Evolutionary conservation across 257 asterid species (phyloP), one percentile per base, ranked within the genome.

Genomic region (Solanum paucissectum): DNA sequence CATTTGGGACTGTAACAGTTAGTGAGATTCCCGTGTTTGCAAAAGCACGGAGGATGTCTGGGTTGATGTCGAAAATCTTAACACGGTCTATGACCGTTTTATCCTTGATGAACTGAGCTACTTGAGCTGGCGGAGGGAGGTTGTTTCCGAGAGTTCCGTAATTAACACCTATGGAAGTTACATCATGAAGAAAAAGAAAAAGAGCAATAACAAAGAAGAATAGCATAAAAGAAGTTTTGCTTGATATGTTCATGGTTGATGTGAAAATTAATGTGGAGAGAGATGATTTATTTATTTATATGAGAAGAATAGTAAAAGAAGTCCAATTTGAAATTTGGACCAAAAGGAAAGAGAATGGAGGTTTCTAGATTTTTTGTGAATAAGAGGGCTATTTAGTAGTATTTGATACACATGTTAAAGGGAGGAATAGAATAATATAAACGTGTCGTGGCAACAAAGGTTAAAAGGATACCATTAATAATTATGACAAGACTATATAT

Each of bases 71-170:
- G 83, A 95, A 97, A 69, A 95, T 90, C 25, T 97, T 97, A 16
- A 97, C 88, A 6, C 95, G 93, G 92, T 97, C 99, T 86, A 97
- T 97, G 81, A 88, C 87, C 7, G 99, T 97, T 16, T 89, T 90
- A 0, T 94, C 92, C 25, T 93, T 94, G 69, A 97, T 92, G 87
- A 97, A 97, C 66, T 91, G 91, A 0, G 98, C 99, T 3, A 97
- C 99, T 34, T 93, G 91, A 1, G 94, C 55, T 3, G 99, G 98
- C 0, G 98, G 96, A 0, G 98, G 99, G 33, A 97, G 96, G 90
- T 97, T 93, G 95, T 97, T 93, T 3, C 95, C 98, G 23, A 95
- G 87, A 36, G 99, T 95, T 5, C 99, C 99, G 52, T 95, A 95
- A 93, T 97, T 95, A 2, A 97, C 98, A 23, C 99, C 99, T 71